Evolutionary conservation across 2,329 filamentous ascomycete species (phyloP).

Genomic region (Aspergillus sp.): DNA sequence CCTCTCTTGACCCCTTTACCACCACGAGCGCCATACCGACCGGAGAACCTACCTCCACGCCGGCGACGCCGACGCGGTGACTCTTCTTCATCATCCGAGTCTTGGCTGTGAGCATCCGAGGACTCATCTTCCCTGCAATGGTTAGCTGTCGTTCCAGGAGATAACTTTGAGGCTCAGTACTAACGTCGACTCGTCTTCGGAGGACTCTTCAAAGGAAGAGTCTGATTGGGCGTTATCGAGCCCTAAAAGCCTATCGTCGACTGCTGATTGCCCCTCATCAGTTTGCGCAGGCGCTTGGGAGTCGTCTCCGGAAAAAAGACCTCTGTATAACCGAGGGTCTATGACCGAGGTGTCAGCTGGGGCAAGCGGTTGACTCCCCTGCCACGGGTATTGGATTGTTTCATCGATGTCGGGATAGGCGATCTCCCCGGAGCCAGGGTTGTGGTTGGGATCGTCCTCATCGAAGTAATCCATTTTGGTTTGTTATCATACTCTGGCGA

Average conservation of each 20-base stretch:
- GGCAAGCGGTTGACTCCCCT: slow-evolving; percentile 19
- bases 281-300: slow-evolving; percentile 15
- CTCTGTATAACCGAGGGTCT: slow-evolving; percentile 35
- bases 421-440: slow-evolving; percentile 22
- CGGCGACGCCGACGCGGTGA: slow-evolving; percentile 28
- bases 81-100: slow-evolving; percentile 27
- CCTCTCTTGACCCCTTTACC: slow-evolving; percentile 48
- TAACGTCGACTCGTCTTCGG: slow-evolving; percentile 22
- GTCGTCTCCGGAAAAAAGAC: slow-evolving; percentile 17
- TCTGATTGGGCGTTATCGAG: slow-evolving; percentile 22
- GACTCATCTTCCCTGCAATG: slow-evolving; percentile 25
- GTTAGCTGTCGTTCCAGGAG: slow-evolving; percentile 5
- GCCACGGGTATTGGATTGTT: slow-evolving; percentile 34
- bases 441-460: slow-evolving; percentile 8
- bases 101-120: slow-evolving; percentile 22
- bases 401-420: slow-evolving; percentile 37
- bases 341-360: slow-evolving; percentile 24
- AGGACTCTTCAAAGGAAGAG: slow-evolving; percentile 23
- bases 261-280: slow-evolving; percentile 9
- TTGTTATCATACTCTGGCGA: slow-evolving; percentile 5
- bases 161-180: slow-evolving; percentile 2
- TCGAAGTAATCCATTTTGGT: slow-evolving; percentile 23
- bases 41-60: slow-evolving; percentile 34
- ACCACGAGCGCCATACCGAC: slow-evolving; percentile 41
- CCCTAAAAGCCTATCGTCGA: slow-evolving; percentile 9